A percentile compares a stretch with the other conserved stretches of the same genome.
phyloP scores from a whole-genome alignment of 768 basidiomycete species.

The Zangia roseola region DNA sequence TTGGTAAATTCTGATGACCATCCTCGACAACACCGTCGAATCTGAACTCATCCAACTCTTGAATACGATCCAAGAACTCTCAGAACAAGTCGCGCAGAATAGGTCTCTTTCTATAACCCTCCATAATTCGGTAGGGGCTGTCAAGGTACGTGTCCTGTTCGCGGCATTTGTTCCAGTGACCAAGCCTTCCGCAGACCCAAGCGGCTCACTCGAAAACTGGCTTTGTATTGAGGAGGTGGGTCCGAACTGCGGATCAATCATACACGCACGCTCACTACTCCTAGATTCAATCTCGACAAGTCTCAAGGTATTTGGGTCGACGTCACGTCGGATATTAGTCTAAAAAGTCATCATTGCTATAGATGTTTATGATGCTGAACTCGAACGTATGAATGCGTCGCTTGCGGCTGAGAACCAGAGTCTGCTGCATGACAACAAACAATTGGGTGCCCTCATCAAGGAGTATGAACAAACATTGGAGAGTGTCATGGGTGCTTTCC shows the following conservation, averaged over 20 bases:
- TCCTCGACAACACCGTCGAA: constrained; percentile 52
- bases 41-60: constrained; percentile 63
- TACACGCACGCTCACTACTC: background rate
- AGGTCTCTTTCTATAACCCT: constrained; percentile 67
- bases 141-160: constrained; percentile 65
- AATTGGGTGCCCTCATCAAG: constrained; percentile 84
- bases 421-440: constrained; percentile 93
- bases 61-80: constrained; percentile 71
- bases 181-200: constrained; percentile 55
- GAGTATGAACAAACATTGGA: constrained; percentile 98
- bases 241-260: constrained; percentile 4
- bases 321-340: background rate
- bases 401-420: constrained; percentile 81
- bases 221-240: constrained; percentile 81
- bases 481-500: constrained; percentile 88
- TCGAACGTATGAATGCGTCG: constrained; percentile 83
- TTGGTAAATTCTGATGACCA: constrained; percentile 42
- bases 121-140: constrained; percentile 67
- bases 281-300: constrained; percentile 85
- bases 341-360: constrained; percentile 9
- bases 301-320: constrained; percentile 56
- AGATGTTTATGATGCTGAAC: constrained; percentile 90
- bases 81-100: constrained; percentile 82
- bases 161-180: background rate
- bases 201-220: constrained; percentile 89